A percentile compares a stretch with the other conserved stretches of the same genome.
These are phyloP conservation scores for Dioszegia aurantiaca DNA, from an alignment of 768 basidiomycete species.

Conservation along the genomic window DNA sequence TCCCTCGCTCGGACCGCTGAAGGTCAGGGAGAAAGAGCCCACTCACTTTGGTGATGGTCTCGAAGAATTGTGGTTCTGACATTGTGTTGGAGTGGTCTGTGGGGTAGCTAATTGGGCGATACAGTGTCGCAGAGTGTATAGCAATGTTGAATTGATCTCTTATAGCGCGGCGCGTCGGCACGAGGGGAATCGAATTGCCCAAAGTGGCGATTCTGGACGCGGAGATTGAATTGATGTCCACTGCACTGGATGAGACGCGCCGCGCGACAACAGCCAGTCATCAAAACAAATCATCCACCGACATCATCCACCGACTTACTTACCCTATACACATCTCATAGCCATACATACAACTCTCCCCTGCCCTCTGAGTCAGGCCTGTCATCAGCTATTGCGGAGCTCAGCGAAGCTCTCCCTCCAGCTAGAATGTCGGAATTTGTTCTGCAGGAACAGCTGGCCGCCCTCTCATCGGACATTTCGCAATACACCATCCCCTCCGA, in stretches of 20 bases:
- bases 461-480: conserved; percentile 60
- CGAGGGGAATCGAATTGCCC: neutral
- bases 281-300: conserved; percentile 20
- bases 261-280: too few species aligned
- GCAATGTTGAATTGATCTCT: neutral
- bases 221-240: neutral
- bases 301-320: neutral
- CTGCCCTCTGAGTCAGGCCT: too few species aligned
- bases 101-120: neutral
- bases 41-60: conserved; percentile 48
- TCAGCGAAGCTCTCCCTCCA: too few species aligned
- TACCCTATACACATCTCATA: neutral
- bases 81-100: conserved; percentile 3
- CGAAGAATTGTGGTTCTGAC: conserved; percentile 45
- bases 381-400: too few species aligned
- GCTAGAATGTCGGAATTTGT: conserved; percentile 58
- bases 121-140: neutral
- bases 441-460: conserved; percentile 72
- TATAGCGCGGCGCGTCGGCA: neutral
- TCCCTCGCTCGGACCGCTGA: too few species aligned
- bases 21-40: too few species aligned
- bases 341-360: too few species aligned
- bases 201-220: conserved; percentile 1
- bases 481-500: conserved; percentile 69
- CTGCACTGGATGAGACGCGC: too few species aligned